Percentiles rank a stretch among this genome's conserved stretches.
These are phyloP conservation scores for Phaeosphaeria sp. DNA, from an alignment of 2,329 filamentous ascomycete species.

Conservation along the genomic window DNA sequence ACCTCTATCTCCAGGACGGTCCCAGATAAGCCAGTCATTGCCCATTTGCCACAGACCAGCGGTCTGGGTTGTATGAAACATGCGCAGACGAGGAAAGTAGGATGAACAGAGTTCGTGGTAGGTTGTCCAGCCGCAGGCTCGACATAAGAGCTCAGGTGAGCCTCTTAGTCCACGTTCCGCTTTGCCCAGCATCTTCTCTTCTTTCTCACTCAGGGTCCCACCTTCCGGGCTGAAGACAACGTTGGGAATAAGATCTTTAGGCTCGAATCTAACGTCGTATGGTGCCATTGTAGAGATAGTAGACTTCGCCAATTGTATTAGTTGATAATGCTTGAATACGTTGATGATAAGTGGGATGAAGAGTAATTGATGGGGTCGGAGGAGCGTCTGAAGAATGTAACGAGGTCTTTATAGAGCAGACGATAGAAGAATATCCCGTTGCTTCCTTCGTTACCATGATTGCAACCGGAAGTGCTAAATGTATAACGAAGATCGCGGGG, in stretches of 20 bases:
- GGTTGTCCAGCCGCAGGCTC: constrained; percentile 10
- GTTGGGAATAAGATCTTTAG: background rate
- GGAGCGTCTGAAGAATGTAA: too few species aligned
- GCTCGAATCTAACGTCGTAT: constrained; percentile 1
- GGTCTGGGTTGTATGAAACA: background rate
- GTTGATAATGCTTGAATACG: too few species aligned
- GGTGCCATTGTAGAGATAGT: background rate
- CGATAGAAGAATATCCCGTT: too few species aligned
- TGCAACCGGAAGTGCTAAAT: too few species aligned
- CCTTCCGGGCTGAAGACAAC: background rate
- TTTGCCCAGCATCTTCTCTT: background rate
- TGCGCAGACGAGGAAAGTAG: constrained; percentile 8
- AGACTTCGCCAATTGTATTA: too few species aligned
- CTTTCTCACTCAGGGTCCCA: background rate
- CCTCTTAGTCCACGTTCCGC: background rate
- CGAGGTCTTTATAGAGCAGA: too few species aligned
- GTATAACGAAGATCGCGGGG: too few species aligned
- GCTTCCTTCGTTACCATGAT: too few species aligned
- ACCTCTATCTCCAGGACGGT: constrained; percentile 1
- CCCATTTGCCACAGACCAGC: too few species aligned
- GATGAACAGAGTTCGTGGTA: constrained; percentile 3
- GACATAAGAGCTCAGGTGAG: constrained; percentile 1
- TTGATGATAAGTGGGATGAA: too few species aligned
- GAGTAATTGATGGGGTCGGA: too few species aligned
- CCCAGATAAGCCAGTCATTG: constrained; percentile 12